These are phyloP conservation scores for Apiotrichum mycotoxinovorans DNA, from an alignment of 1,284 basidiomycete genomes.

Conservation along the genomic window DNA sequence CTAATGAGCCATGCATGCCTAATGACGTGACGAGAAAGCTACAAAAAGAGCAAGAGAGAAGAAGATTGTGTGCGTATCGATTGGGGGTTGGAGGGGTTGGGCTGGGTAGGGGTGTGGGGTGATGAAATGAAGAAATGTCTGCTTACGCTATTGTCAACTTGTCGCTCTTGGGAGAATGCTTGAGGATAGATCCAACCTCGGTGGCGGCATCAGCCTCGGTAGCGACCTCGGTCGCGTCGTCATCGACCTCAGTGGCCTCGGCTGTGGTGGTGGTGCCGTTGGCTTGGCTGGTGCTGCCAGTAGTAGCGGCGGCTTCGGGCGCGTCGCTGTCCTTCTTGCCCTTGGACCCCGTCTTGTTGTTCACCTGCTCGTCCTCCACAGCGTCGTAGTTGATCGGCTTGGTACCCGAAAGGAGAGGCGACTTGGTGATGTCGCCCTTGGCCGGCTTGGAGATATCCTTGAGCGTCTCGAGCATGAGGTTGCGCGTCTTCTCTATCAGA, in stretches of 20 bases:
- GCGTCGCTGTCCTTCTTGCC: neutral
- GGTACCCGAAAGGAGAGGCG: conserved; percentile 2
- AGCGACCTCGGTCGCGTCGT: conserved; percentile 1
- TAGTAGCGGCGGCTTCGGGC: neutral
- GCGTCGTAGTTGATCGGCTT: conserved; percentile 10
- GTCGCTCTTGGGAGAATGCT: conserved; percentile 5
- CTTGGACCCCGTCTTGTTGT: neutral
- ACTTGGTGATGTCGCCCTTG: neutral
- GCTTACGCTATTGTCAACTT: conserved; percentile 8
- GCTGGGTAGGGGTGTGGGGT: too few species aligned
- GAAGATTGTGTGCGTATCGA: neutral
- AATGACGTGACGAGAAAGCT: conserved; percentile 3
- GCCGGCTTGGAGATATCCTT: conserved; percentile 28
- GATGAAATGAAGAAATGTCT: neutral
- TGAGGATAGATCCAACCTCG: neutral
- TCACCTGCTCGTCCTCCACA: neutral
- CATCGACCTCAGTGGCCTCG: neutral
- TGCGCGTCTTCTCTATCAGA: conserved; percentile 50
- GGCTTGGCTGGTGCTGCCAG: neutral
- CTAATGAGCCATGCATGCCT: conserved; percentile 34
- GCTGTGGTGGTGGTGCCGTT: neutral
- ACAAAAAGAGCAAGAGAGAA: conserved; percentile 11
- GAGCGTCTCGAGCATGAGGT: conserved; percentile 49
- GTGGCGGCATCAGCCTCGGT: neutral
- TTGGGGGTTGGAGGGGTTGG: too few species aligned